Conservation (phyloP, 495 filamentous ascomycete species). For the Saxispiralis lemnorum region DNA sequence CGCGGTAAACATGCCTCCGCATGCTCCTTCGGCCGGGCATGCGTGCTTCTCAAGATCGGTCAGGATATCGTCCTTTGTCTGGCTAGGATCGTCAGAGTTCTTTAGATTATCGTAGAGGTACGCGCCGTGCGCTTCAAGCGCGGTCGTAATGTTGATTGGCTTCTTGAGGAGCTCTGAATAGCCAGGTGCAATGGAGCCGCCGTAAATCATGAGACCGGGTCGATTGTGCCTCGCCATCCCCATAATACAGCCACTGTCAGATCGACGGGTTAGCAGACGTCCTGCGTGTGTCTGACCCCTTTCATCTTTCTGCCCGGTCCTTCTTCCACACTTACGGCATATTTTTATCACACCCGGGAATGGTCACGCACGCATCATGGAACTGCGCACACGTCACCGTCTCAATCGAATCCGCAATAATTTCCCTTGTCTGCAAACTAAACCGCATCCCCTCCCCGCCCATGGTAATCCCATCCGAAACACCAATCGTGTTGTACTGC, state of each 20-base stretch:
- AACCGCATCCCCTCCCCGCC: slow-evolving; percentile 93
- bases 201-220: slow-evolving; percentile 71
- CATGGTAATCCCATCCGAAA: slow-evolving; percentile 92
- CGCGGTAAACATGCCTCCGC: slow-evolving; percentile 91
- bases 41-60: slow-evolving; percentile 71
- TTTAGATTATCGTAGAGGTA: slow-evolving; percentile 53
- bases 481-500: slow-evolving; percentile 89
- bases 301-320: too few species aligned
- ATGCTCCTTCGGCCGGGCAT: slow-evolving; percentile 85
- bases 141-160: slow-evolving; percentile 74
- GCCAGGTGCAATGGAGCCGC: slow-evolving; percentile 76
- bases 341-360: slow-evolving; percentile 96
- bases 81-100: slow-evolving; percentile 39
- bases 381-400: slow-evolving; percentile 59
- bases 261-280: too few species aligned
- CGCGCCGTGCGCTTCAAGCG: slow-evolving; percentile 84
- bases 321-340: slow-evolving; percentile 69
- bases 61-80: slow-evolving; percentile 61
- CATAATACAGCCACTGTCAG: slow-evolving; percentile 31
- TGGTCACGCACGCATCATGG: slow-evolving; percentile 86
- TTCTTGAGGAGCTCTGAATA: slow-evolving; percentile 61
- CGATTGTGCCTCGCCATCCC: slow-evolving; percentile 80
- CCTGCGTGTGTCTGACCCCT: too few species aligned
- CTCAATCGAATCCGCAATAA: slow-evolving; percentile 91
- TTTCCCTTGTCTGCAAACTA: slow-evolving; percentile 83